Evolutionary conservation across 169 alveolate genomes (phyloP), one percentile per base, ranked within the genome.

Genomic region (Amoebophrya sp.): DNA sequence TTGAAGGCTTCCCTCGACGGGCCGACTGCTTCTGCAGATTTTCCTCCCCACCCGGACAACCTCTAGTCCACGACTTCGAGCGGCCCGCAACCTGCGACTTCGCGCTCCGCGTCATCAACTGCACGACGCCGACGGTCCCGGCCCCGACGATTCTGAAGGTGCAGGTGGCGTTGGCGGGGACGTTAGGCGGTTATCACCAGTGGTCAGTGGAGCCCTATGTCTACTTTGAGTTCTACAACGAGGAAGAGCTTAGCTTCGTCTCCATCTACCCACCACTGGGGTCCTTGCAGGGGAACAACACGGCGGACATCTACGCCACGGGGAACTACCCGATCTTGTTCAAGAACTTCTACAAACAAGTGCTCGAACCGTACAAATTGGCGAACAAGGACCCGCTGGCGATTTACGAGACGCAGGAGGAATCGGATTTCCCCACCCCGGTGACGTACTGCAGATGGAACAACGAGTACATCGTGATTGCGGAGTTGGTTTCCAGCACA

Each of bases 401-500:
- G 83, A 66, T 66, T 25, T 66, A 66, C 83, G 83, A 66, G 83
- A 66, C 83, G 83, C 83, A 66, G 83, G 38, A 18, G 83, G 83
- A 66, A 25, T 66, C 83, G 35, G 35, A 66, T 25, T 66, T 66
- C 32, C 83, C 83, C 39, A 12, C 32, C 35, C 83, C 83, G 10
- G 32, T 25, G 29, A 66, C 83, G 35, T 66, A 66, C 35, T 66
- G 83, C 83, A 2, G 83, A n/a, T 66, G 83, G 83, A 66, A 66
- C 83, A 66, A 66, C 83, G 83, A 66, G 38, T 66, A 66, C 83
- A 66, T 66, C 83, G 83, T 66, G 38, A 66, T 66, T 25, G 83
- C 83, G 83, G 83, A 66, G 1, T n/a, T 66, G 38, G 10, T 7
- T 25, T 12, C 35, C 83, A 12, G 35, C 83, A 66, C 83, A 25